Percentiles rank a stretch among this genome's conserved stretches.
Conservation (phyloP, 331 rosid genomes). For the Cydonia oblonga region DNA sequence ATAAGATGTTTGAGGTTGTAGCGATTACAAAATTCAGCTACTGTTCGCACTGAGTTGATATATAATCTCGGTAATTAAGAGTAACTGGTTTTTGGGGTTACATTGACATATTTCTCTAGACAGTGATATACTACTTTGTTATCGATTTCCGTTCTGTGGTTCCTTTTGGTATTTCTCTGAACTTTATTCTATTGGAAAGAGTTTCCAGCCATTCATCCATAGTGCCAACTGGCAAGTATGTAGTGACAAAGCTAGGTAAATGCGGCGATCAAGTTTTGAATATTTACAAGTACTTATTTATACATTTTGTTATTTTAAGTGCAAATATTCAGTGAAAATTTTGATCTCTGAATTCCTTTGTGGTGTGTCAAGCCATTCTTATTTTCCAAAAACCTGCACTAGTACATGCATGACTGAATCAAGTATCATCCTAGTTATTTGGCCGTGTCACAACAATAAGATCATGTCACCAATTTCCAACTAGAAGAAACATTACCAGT, state of each 20-base stretch:
- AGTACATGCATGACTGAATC: not conserved
- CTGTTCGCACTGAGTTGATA: not conserved
- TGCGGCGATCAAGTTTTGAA: not conserved
- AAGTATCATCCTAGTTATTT: not conserved
- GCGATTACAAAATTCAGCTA: not conserved
- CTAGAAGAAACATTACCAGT: not conserved
- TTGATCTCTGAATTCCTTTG: not conserved
- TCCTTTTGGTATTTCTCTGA: not conserved
- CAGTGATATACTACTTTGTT: not conserved
- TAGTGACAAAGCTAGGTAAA: not conserved
- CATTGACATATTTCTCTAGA: not conserved
- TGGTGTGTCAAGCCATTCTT: not conserved
- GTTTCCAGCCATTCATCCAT: not conserved
- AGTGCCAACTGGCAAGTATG: not conserved
- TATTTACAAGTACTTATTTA: not conserved
- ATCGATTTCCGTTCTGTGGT: not conserved
- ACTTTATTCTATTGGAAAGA: not conserved
- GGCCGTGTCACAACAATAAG: not conserved
- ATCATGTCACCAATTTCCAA: not conserved
- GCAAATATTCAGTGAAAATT: not conserved
- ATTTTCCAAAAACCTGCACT: not conserved
- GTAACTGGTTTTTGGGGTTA: not conserved
- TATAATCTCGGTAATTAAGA: not conserved
- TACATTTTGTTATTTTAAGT: not conserved
- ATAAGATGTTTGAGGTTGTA: not conserved